Evolutionary conservation across 1,139 yeast species (phyloP).

Genomic region (Saccharomyces hybrid): DNA sequence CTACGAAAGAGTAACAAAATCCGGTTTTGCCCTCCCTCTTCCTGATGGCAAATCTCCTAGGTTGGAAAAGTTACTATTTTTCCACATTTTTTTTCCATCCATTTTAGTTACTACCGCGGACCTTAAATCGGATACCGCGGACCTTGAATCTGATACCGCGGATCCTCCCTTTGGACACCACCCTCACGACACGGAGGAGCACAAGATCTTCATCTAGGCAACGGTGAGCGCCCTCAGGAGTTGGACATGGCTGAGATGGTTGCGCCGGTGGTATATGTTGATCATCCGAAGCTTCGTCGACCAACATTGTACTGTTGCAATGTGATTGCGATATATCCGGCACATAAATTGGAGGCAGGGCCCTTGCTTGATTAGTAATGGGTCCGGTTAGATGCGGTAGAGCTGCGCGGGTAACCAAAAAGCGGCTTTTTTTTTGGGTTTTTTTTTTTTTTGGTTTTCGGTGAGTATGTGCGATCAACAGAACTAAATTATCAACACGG

Average conservation of each 20-base stretch:
- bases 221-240: background rate
- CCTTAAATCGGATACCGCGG: background rate
- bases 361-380: background rate
- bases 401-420: background rate
- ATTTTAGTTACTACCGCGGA: background rate
- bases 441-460: background rate
- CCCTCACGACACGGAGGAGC: background rate
- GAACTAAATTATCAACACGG: background rate
- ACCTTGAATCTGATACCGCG: background rate
- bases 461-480: background rate
- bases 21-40: background rate
- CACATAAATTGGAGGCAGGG: background rate
- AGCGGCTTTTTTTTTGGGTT: background rate
- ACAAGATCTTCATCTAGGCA: background rate
- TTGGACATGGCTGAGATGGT: background rate
- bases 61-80: background rate
- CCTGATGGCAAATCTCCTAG: background rate
- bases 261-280: background rate
- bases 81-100: background rate
- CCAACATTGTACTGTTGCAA: background rate
- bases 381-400: background rate
- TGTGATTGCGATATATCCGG: background rate
- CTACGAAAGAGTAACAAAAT: background rate
- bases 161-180: background rate
- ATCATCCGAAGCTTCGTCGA: background rate